Evolutionary conservation across 805 yeast genomes (phyloP).

Genomic region (Cyberlindnera japonica): DNA sequence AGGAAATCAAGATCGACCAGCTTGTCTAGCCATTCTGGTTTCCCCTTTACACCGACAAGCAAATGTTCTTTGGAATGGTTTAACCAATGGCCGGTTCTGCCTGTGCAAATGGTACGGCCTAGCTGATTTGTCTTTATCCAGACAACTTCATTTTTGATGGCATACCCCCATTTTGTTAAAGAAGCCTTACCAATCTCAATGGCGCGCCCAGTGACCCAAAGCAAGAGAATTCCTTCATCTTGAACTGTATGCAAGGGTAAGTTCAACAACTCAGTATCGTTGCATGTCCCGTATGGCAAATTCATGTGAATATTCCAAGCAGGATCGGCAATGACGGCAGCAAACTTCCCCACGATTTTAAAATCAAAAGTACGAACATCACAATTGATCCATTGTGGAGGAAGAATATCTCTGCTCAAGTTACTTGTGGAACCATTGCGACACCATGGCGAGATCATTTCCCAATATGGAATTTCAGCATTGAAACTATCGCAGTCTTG

Average conservation of each 20-base stretch:
- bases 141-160: conserved; percentile 70
- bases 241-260: conserved; percentile 69
- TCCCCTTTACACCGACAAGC: conserved; percentile 80
- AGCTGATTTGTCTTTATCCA: conserved; percentile 93
- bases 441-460: conserved; percentile 30
- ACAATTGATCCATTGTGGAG: conserved; percentile 85
- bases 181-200: conserved; percentile 83
- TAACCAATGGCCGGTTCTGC: conserved; percentile 96
- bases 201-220: conserved; percentile 96
- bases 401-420: conserved; percentile 33
- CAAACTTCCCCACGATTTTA: conserved; percentile 69
- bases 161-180: conserved; percentile 78
- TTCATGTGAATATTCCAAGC: conserved; percentile 97
- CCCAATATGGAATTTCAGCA: conserved; percentile 19
- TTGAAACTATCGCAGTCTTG: conserved; percentile 25
- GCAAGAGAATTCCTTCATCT: conserved; percentile 74
- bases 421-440: conserved; percentile 34
- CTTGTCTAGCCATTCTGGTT: conserved; percentile 65
- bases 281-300: conserved; percentile 70
- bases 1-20: conserved; percentile 71
- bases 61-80: conserved; percentile 93
- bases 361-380: conserved; percentile 77
- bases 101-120: conserved; percentile 86
- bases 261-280: conserved; percentile 67
- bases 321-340: conserved; percentile 80